Evolutionary conservation across 73 alveolate species (phyloP).

Genomic region (Uronychia setigera): DNA sequence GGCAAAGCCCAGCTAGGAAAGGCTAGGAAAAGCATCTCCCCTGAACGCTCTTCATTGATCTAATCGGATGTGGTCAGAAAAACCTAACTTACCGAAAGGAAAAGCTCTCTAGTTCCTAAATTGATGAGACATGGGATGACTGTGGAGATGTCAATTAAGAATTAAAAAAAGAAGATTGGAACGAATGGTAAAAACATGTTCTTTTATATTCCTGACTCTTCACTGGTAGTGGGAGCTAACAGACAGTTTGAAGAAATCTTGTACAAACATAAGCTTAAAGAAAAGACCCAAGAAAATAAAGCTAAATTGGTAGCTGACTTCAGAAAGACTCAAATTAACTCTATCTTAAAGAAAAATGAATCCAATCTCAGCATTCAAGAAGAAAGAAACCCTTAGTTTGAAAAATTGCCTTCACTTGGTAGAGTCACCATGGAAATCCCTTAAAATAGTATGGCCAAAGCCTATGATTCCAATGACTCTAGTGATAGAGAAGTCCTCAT

Average conservation of each 20-base stretch:
- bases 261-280: not conserved
- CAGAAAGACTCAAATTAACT: no score
- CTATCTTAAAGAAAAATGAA: no score
- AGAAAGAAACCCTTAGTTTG: not conserved
- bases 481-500: not conserved
- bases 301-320: no score
- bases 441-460: not conserved
- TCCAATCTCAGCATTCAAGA: no score
- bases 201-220: not conserved
- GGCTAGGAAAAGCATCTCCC: no score
- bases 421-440: not conserved
- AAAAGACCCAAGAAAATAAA: not conserved
- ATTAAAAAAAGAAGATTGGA: not conserved
- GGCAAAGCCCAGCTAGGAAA: no score
- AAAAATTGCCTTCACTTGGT: not conserved
- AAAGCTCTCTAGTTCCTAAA: not conserved
- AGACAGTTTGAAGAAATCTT: not conserved
- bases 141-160: not conserved
- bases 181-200: no score
- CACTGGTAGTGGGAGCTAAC: not conserved
- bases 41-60: no score
- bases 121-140: not conserved
- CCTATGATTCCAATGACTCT: not conserved
- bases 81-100: no score
- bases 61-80: no score